phyloP scores from a whole-genome alignment of 352 stramenopile genomes.

The Nothophytophthora sp. region DNA sequence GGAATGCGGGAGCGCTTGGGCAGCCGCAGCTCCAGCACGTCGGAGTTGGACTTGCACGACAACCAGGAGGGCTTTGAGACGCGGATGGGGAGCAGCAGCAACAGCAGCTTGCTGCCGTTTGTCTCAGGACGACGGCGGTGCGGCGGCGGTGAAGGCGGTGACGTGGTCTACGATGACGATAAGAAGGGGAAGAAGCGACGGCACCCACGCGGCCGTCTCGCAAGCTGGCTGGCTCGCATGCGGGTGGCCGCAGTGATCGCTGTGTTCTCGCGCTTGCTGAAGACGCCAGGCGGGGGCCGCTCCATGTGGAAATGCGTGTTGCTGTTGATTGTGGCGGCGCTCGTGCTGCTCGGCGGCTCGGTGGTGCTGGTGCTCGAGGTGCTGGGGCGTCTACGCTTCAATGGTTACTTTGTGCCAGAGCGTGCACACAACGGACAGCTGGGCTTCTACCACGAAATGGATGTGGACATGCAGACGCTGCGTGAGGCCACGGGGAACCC shows the following conservation, averaged over 20 bases:
- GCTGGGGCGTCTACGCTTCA: conserved; percentile 53
- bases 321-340: conserved; percentile 10
- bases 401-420: conserved; percentile 37
- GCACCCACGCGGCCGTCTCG: conserved; percentile 7
- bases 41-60: conserved; percentile 14
- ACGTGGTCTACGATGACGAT: conserved; percentile 40
- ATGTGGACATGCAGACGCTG: conserved; percentile 65
- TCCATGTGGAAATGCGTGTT: conserved; percentile 16
- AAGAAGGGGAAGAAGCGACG: conserved; percentile 18
- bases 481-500: conserved; percentile 32
- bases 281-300: neutral
- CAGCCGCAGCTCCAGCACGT: conserved; percentile 19
- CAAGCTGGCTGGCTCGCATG: conserved; percentile 8
- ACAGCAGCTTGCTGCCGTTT: conserved; percentile 20
- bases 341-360: conserved; percentile 31
- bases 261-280: conserved; percentile 2
- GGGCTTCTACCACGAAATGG: conserved; percentile 84
- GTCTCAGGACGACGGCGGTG: conserved; percentile 21
- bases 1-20: conserved; percentile 32
- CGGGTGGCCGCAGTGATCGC: neutral
- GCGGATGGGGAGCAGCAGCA: conserved; percentile 7
- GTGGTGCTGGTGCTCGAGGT: conserved; percentile 41
- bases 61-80: conserved; percentile 16
- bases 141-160: too few relatives aligned
- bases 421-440: conserved; percentile 47